A percentile compares a stretch with the other conserved stretches of the same genome.
phyloP scores from a whole-genome alignment of 2,329 filamentous ascomycete species.

The Geosmithia flava region DNA sequence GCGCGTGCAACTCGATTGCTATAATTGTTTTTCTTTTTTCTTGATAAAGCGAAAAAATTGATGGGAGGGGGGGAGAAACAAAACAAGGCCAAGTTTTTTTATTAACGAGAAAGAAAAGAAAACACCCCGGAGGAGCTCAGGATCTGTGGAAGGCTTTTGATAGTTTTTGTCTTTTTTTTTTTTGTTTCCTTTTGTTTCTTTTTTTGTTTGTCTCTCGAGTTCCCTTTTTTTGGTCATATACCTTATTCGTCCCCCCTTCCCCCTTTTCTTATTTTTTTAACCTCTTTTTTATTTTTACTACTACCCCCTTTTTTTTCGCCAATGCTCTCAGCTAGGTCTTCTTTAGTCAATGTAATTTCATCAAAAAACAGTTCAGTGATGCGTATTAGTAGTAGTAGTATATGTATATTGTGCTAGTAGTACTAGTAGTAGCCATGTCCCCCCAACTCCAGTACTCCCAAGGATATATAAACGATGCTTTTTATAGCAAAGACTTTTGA shows the following conservation, averaged over 20 bases:
- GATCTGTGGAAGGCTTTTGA: conserved; percentile 1
- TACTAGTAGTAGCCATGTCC: too few relatives aligned
- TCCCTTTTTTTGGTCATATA: conserved; percentile 14
- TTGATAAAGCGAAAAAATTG: background rate
- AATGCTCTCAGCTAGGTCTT: conserved; percentile 20
- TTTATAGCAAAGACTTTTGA: background rate
- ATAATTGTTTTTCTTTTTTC: background rate
- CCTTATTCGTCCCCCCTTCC: background rate
- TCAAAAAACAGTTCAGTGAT: background rate
- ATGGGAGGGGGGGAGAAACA: background rate
- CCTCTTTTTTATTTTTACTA: conserved; percentile 18
- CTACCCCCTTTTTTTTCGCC: conserved; percentile 12
- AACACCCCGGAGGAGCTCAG: background rate
- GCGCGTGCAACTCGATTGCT: background rate
- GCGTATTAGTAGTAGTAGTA: too few relatives aligned
- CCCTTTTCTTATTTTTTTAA: conserved; percentile 2
- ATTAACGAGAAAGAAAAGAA: background rate
- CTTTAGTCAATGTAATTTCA: conserved; percentile 34
- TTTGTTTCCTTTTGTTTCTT: background rate
- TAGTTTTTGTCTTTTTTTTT: conserved; percentile 7
- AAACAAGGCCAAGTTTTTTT: background rate
- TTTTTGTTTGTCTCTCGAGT: conserved; percentile 6
- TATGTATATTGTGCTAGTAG: too few relatives aligned
- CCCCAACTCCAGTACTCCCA: too few relatives aligned
- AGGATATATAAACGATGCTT: too few relatives aligned